These are phyloP conservation scores for Remersonia thermophila DNA, from an alignment of 2,329 filamentous ascomycete species.

Conservation along the genomic window DNA sequence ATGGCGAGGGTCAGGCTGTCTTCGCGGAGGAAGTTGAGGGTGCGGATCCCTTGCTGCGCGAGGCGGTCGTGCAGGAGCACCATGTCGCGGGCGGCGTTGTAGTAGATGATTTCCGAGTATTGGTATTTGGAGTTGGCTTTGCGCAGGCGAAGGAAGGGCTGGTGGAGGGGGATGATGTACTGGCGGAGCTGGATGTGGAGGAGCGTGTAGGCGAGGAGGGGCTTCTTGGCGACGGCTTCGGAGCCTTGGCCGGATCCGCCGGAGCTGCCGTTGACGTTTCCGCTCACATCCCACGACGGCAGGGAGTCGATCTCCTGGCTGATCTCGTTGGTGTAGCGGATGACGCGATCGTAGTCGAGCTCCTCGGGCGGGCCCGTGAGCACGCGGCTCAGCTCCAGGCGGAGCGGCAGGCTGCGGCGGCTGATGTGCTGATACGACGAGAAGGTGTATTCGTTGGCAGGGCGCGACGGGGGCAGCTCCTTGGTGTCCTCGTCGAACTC, in stretches of 20 bases:
- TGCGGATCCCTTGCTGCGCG: slow-evolving; percentile 44
- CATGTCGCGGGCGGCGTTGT: slow-evolving; percentile 49
- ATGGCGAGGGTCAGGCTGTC: slow-evolving; percentile 48
- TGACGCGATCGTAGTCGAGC: slow-evolving; percentile 49
- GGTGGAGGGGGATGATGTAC: slow-evolving; percentile 50
- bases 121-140: slow-evolving; percentile 50
- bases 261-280: slow-evolving; percentile 2
- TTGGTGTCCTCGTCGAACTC: slow-evolving; percentile 43
- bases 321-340: slow-evolving; percentile 48
- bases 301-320: slow-evolving; percentile 48
- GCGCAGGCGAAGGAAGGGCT: slow-evolving; percentile 47
- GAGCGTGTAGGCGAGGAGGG: slow-evolving; percentile 46
- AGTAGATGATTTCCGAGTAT: slow-evolving; percentile 51
- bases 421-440: slow-evolving; percentile 47
- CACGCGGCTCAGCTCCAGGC: slow-evolving; percentile 44
- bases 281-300: slow-evolving; percentile 40
- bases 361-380: slow-evolving; percentile 42
- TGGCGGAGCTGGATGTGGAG: slow-evolving; percentile 49
- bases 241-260: slow-evolving; percentile 21
- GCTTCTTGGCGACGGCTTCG: slow-evolving; percentile 33
- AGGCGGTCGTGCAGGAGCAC: slow-evolving; percentile 50
- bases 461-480: slow-evolving; percentile 38
- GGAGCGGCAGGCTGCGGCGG: slow-evolving; percentile 42
- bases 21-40: slow-evolving; percentile 48
- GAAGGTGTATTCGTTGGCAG: slow-evolving; percentile 42